phyloP scores from a whole-genome alignment of 495 filamentous ascomycete species.

The Penicillium atrosanguineum region DNA sequence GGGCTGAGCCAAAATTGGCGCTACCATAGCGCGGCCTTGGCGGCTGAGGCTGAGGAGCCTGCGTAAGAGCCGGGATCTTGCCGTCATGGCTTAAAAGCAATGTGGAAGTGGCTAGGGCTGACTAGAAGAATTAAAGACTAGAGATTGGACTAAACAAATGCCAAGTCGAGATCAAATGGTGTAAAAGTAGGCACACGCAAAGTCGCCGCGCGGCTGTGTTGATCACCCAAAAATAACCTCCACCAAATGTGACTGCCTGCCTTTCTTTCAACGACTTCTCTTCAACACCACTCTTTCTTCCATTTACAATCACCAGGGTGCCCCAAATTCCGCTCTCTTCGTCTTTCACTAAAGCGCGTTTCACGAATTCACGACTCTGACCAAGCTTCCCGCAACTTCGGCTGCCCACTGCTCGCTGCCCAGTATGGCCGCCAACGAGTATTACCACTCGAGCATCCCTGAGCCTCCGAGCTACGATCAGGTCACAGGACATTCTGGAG shows the following conservation, averaged over 20 bases:
- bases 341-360: slow-evolving; percentile 1
- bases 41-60: slow-evolving; percentile 3
- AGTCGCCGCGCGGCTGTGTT: slow-evolving; percentile 28
- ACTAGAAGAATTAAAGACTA: background rate
- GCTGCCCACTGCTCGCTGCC: slow-evolving; percentile 10
- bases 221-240: slow-evolving; percentile 30
- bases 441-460: slow-evolving; percentile 58
- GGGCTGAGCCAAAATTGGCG: background rate
- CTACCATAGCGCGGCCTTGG: background rate
- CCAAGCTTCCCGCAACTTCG: slow-evolving; percentile 4
- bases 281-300: background rate
- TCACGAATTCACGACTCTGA: slow-evolving; percentile 1
- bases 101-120: background rate
- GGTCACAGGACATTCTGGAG: slow-evolving; percentile 10
- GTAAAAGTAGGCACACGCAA: background rate
- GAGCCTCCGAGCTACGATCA: slow-evolving; percentile 45
- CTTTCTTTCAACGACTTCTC: slow-evolving; percentile 1
- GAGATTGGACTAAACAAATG: background rate
- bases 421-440: slow-evolving; percentile 81
- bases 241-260: slow-evolving; percentile 25
- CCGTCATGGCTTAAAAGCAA: too few relatives aligned
- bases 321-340: background rate
- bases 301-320: background rate
- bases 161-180: background rate
- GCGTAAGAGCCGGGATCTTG: background rate